Base-by-base conservation (phyloP, 352 stramenopile species). In the Globisporangium yorkense region DNA sequence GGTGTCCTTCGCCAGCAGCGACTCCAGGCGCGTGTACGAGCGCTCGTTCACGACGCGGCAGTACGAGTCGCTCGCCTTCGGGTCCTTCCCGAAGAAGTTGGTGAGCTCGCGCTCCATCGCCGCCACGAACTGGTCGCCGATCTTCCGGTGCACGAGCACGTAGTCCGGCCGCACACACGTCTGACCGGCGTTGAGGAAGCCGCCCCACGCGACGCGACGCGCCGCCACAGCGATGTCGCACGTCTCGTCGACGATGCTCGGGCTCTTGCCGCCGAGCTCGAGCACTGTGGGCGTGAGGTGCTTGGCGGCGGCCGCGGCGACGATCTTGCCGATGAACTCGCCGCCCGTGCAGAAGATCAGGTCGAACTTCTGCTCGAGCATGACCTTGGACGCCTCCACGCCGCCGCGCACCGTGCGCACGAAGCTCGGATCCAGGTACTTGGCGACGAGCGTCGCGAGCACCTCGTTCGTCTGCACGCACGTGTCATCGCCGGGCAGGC, bases 141-240 rank as follows among this genome's bases (percentile, higher is more conserved):
- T 64, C 41, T 75, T 75, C 33, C 77, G 59, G 58, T 96, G 76
- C 16, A 96, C 87, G 33, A 98, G 52, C 5, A 98, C 58, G 74
- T 98, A 97, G 70, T 98, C 96, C 5, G 94, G 92, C 16, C 92
- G 80, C 37, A 98, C 75, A 69, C 96, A 99, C 47, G 84, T 97
- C 74, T 99, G 96, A 1, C 96, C 96, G 20, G 72, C 63, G 69
- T 99, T 99, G 27, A 95, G 59, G 35, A 82, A 91, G 29, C 94
- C 90, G 2, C 68, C 78, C 73, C 77, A 97, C 8, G 89, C 68
- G 39, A 51, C 33, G 13, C 46, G 46, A 10, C 46, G 46, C 5
- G 79, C 84, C 1, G 89, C 69, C 31, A 94, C 68, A 3, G 63
- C 61, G 20, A 88, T 3, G 43, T 89, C 56, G n/a, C 69, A 63